A percentile compares a stretch with the other conserved stretches of the same genome.
Conservation (phyloP, 1,284 basidiomycete genomes). For the Austroboletus novae-zelandiae region DNA sequence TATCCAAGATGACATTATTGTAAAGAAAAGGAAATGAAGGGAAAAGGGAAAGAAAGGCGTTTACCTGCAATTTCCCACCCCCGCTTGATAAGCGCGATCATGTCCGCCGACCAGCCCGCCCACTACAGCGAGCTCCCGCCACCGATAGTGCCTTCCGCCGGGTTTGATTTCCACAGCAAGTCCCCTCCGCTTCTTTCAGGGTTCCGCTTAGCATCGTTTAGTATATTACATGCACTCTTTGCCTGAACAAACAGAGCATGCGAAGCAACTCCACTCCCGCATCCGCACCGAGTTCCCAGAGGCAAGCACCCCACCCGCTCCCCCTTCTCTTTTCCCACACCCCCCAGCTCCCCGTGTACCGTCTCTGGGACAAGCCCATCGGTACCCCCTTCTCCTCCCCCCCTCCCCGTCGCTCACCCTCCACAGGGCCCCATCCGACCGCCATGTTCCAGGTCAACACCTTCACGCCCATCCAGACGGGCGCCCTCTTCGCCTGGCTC, state of each 20-base stretch:
- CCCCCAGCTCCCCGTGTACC: conserved; percentile 58
- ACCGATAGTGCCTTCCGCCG: conserved; percentile 48
- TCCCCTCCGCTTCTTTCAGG: not conserved
- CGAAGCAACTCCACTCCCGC: conserved; percentile 61
- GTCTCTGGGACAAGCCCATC: conserved; percentile 61
- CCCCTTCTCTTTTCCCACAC: not conserved
- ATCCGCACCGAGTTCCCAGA: conserved; percentile 71
- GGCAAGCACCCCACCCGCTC: conserved; percentile 32
- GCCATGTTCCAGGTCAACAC: conserved; percentile 45
- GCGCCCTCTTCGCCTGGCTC: conserved; percentile 40
- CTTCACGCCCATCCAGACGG: conserved; percentile 38
- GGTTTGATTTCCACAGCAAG: conserved; percentile 69
- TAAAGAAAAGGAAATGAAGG: not conserved
- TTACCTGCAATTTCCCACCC: too few species aligned
- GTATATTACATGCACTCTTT: conserved; percentile 62
- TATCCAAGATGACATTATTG: conserved; percentile 14
- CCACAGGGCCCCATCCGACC: conserved; percentile 37
- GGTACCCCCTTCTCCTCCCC: conserved; percentile 34
- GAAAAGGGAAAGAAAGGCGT: too few species aligned
- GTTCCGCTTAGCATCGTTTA: conserved; percentile 20
- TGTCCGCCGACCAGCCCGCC: conserved; percentile 33
- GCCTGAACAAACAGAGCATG: conserved; percentile 47
- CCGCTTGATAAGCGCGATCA: not conserved
- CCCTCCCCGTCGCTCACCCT: not conserved
- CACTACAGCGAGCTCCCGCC: conserved; percentile 54